Conservation (phyloP, 2,329 filamentous ascomycete genomes). For the Pseudocercospora musae region DNA sequence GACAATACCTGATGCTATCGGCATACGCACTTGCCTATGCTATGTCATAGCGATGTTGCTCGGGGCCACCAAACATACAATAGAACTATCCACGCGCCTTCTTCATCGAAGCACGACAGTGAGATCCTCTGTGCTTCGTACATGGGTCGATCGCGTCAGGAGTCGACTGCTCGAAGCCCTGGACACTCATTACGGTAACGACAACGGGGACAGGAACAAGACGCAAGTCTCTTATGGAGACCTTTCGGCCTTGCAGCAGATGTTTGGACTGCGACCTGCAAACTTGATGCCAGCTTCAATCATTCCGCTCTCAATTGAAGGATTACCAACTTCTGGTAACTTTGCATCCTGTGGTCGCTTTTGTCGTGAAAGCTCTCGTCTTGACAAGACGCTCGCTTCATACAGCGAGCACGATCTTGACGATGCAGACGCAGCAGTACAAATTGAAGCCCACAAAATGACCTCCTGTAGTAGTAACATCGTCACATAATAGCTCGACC, state of each 20-base stretch:
- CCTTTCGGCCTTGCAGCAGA: conserved; percentile 5
- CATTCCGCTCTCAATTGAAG: too few species aligned
- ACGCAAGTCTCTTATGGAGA: neutral
- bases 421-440: too few species aligned
- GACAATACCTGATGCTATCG: neutral
- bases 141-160: neutral
- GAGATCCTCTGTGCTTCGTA: neutral
- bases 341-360: too few species aligned
- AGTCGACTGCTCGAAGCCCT: neutral
- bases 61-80: neutral
- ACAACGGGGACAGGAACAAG: neutral
- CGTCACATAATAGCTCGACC: too few species aligned
- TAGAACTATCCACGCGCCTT: neutral
- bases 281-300: conserved; percentile 10
- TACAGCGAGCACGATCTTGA: too few species aligned
- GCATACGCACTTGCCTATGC: neutral
- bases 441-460: too few species aligned
- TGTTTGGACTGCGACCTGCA: conserved; percentile 6
- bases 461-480: too few species aligned
- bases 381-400: too few species aligned
- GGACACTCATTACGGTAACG: neutral
- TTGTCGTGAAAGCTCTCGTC: too few species aligned
- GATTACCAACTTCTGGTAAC: too few species aligned
- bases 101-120: neutral
- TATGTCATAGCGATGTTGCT: neutral